Conservation (phyloP, 371 early-diverging fungal species). For the Mortierella sp. region DNA sequence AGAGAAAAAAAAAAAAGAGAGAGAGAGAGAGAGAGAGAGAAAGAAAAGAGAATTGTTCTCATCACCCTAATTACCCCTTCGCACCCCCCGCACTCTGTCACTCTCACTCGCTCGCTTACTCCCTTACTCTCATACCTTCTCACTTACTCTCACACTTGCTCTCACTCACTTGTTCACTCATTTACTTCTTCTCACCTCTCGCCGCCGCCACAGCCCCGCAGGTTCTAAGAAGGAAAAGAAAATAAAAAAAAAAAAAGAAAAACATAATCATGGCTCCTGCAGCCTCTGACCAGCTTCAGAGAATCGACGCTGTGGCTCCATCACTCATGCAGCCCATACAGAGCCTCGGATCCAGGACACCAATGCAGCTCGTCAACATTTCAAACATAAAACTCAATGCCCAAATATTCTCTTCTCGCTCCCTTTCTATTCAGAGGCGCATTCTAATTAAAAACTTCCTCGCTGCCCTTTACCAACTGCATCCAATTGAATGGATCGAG, state of each 20-base stretch:
- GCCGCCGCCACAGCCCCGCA: neutral
- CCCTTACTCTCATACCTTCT: neutral
- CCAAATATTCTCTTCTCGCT: slow-evolving; percentile 32
- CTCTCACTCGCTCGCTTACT: neutral
- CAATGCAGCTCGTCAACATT: slow-evolving; percentile 41
- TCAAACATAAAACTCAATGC: slow-evolving; percentile 45
- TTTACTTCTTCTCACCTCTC: neutral
- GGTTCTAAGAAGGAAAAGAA: neutral
- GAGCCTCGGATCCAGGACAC: slow-evolving; percentile 30
- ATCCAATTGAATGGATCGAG: slow-evolving; percentile 45
- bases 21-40: too few relatives aligned
- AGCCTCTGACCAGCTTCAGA: neutral
- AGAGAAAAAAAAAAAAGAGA: too few relatives aligned
- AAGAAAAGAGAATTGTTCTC: neutral
- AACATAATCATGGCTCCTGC: neutral
- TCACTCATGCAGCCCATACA: slow-evolving; percentile 29
- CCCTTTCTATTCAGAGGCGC: slow-evolving; percentile 39
- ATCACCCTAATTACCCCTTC: neutral
- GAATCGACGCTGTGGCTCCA: slow-evolving; percentile 18
- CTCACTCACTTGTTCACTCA: neutral
- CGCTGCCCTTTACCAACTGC: slow-evolving; percentile 33
- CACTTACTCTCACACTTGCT: neutral
- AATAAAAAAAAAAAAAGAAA: neutral
- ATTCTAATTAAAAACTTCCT: slow-evolving; percentile 54
- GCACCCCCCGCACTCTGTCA: neutral